Evolutionary conservation across 2,329 filamentous ascomycete genomes (phyloP).

Genomic region (Trichophyton equinum): DNA sequence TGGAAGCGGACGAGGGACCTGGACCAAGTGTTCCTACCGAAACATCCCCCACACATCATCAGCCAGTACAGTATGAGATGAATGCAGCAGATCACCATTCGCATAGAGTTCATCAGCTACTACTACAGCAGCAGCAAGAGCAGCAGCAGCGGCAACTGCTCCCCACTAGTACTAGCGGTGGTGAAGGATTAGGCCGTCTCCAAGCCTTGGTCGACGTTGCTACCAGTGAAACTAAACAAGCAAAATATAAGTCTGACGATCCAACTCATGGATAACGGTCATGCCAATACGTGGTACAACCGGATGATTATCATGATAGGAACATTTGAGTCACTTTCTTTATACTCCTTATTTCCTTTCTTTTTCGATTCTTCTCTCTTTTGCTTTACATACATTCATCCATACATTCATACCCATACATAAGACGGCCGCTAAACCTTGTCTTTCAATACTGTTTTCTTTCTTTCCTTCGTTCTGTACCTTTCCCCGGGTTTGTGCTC

Average conservation of each 20-base stretch:
- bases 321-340: neutral
- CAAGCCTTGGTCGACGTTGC: slow-evolving; percentile 40
- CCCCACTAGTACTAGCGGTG: slow-evolving; percentile 8
- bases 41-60: neutral
- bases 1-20: neutral
- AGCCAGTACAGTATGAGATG: neutral
- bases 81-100: neutral
- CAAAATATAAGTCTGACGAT: neutral
- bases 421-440: neutral
- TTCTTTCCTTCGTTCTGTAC: neutral
- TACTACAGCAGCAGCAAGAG: neutral
- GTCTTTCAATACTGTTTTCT: neutral
- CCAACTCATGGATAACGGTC: neutral
- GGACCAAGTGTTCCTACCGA: slow-evolving; percentile 1
- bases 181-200: slow-evolving; percentile 35
- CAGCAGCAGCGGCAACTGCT: slow-evolving; percentile 19
- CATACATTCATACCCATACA: neutral
- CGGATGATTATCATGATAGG: neutral
- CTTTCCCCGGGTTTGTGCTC: neutral
- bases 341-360: neutral
- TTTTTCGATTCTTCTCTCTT: neutral
- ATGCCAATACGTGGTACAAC: neutral
- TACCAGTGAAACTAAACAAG: slow-evolving; percentile 26
- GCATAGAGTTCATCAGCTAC: no score
- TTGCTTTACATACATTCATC: neutral